A percentile compares a stretch with the other conserved stretches of the same genome.
Conservation (phyloP, 495 filamentous ascomycete species). For the Talaromyces proteolyticus region DNA sequence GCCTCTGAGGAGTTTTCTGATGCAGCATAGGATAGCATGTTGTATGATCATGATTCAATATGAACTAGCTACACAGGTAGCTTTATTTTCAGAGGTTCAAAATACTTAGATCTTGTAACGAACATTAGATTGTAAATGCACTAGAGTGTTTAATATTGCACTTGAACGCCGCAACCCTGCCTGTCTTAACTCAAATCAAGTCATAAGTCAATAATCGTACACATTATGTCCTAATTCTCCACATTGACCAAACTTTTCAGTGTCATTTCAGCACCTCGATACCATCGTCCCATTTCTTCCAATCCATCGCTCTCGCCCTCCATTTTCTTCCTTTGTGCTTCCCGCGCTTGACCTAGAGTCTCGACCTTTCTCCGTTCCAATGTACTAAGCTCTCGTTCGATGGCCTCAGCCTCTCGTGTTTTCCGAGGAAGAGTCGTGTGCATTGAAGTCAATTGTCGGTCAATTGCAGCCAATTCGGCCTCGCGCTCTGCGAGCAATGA, state of each 20-base stretch:
- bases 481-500: conserved; percentile 48
- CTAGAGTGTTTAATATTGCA: conserved; percentile 3
- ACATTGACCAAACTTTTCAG: conserved; percentile 61
- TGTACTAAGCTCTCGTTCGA: conserved; percentile 64
- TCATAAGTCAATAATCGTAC: not conserved
- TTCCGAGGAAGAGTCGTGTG: conserved; percentile 62
- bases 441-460: conserved; percentile 61
- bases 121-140: not conserved
- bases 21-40: conserved; percentile 40
- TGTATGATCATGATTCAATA: conserved; percentile 40
- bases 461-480: conserved; percentile 55
- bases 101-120: no score
- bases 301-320: conserved; percentile 70
- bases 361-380: conserved; percentile 67
- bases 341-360: conserved; percentile 62
- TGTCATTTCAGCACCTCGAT: conserved; percentile 61
- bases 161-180: conserved; percentile 18
- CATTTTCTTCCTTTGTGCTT: conserved; percentile 75
- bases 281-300: conserved; percentile 80
- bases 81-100: conserved; percentile 5
- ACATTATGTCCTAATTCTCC: conserved; percentile 16
- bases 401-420: conserved; percentile 62
- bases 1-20: conserved; percentile 15
- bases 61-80: conserved; percentile 8
- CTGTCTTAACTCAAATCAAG: conserved; percentile 14